Evolutionary conservation across 129 eudicot species (phyloP).

Genomic region (Daucus carota): DNA sequence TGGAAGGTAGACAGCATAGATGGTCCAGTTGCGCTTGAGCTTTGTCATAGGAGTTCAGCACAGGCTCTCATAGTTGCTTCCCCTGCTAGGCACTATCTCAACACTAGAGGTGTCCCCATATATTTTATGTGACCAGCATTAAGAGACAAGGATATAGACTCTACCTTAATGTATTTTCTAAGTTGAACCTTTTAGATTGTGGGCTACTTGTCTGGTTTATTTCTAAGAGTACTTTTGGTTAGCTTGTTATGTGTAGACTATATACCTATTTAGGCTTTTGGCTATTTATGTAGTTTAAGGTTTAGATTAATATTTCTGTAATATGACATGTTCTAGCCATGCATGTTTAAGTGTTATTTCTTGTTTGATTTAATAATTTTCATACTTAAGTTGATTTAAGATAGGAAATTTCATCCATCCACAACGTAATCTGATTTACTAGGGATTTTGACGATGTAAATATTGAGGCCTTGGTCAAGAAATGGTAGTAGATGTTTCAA

Average conservation of each 20-base stretch:
- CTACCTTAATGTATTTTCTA: conserved; percentile 16
- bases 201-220: conserved; percentile 9
- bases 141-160: conserved; percentile 26
- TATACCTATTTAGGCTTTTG: conserved; percentile 1
- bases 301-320: conserved; percentile 7
- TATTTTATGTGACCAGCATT: conserved; percentile 18
- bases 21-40: conserved; percentile 10
- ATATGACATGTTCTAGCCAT: not conserved
- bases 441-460: not conserved
- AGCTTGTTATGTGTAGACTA: conserved; percentile 22
- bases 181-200: conserved; percentile 18
- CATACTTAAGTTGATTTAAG: conserved; percentile 10
- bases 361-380: conserved; percentile 3
- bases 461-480: not conserved
- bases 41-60: conserved; percentile 22
- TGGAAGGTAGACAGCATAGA: conserved; percentile 19
- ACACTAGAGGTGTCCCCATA: conserved; percentile 19
- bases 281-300: conserved; percentile 6
- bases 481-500: not conserved
- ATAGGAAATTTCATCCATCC: not conserved
- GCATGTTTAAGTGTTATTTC: conserved; percentile 7
- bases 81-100: conserved; percentile 22
- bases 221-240: conserved; percentile 14
- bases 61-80: conserved; percentile 16
- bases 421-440: not conserved